Conservation (phyloP, 352 stramenopile genomes). For the Globisporangium mamillatum region DNA sequence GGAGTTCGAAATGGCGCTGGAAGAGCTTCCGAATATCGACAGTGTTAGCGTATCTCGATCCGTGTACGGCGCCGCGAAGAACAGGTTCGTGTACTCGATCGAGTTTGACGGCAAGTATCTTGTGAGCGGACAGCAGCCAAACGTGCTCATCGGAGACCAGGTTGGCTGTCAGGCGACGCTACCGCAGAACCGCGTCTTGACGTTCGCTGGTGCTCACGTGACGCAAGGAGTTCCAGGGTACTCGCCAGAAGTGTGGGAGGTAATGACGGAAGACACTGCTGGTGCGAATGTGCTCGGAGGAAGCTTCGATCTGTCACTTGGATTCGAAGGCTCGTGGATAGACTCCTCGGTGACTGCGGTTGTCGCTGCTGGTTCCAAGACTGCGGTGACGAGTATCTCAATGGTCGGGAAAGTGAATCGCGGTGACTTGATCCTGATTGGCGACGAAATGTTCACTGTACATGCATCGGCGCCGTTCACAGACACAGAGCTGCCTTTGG, state of each 20-base stretch:
- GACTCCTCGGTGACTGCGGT: constrained; percentile 34
- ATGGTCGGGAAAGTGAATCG: constrained; percentile 74
- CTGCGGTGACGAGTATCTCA: constrained; percentile 30
- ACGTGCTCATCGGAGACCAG: constrained; percentile 47
- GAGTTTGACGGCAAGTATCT: constrained; percentile 67
- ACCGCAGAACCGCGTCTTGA: constrained; percentile 49
- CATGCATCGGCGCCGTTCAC: constrained; percentile 70
- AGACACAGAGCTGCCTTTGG: constrained; percentile 54
- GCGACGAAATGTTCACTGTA: constrained; percentile 55
- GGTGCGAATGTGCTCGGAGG: constrained; percentile 40
- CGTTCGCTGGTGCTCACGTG: constrained; percentile 42
- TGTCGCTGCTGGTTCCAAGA: constrained; percentile 49
- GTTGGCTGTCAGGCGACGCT: constrained; percentile 31
- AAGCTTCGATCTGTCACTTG: constrained; percentile 70
- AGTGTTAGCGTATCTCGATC: constrained; percentile 58
- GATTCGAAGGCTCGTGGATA: constrained; percentile 59
- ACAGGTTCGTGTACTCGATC: constrained; percentile 70
- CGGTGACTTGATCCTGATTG: constrained; percentile 56
- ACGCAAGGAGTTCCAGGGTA: constrained; percentile 42
- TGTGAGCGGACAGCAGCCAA: constrained; percentile 48
- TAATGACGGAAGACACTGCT: constrained; percentile 38
- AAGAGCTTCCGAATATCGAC: constrained; percentile 68
- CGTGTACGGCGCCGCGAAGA: constrained; percentile 36
- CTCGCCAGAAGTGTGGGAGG: constrained; percentile 64
- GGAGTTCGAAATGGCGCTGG: constrained; percentile 65